Conservation (phyloP, 2,329 filamentous ascomycete species). For the Trichophyton simii region DNA sequence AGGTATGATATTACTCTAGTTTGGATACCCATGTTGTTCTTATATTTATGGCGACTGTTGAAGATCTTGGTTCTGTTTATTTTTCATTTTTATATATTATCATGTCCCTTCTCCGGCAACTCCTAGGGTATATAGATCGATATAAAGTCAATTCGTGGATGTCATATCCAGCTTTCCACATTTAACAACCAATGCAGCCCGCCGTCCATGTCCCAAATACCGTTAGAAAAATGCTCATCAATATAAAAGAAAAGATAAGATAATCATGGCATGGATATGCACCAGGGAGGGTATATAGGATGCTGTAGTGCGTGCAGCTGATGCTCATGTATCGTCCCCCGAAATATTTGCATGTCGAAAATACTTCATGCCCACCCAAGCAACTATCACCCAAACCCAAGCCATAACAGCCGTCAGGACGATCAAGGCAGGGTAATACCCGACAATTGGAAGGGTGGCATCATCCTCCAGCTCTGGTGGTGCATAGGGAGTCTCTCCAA, state of each 20-base stretch:
- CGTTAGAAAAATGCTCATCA: background rate
- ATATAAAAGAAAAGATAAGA: background rate
- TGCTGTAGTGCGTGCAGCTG: background rate
- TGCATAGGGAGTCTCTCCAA: conserved; percentile 88
- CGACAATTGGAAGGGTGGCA: conserved; percentile 83
- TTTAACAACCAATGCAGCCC: background rate
- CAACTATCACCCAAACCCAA: conserved; percentile 96
- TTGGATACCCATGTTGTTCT: conserved; percentile 1
- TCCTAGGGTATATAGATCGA: conserved; percentile 1
- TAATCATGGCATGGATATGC: background rate
- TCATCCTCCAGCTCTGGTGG: conserved; percentile 93
- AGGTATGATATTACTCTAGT: background rate
- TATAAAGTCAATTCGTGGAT: background rate
- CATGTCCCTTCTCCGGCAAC: background rate
- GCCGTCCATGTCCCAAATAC: background rate
- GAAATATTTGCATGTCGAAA: conserved; percentile 94
- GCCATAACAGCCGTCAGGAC: conserved; percentile 92
- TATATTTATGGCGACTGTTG: background rate
- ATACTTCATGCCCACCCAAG: conserved; percentile 99
- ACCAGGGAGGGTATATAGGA: background rate
- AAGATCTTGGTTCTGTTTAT: background rate
- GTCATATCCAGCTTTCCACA: background rate
- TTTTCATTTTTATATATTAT: background rate
- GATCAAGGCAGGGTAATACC: conserved; percentile 90
- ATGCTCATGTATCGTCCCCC: conserved; percentile 39